phyloP scores from a whole-genome alignment of 2,329 filamentous ascomycete genomes.

The Calonectria pseudoturangicola region DNA sequence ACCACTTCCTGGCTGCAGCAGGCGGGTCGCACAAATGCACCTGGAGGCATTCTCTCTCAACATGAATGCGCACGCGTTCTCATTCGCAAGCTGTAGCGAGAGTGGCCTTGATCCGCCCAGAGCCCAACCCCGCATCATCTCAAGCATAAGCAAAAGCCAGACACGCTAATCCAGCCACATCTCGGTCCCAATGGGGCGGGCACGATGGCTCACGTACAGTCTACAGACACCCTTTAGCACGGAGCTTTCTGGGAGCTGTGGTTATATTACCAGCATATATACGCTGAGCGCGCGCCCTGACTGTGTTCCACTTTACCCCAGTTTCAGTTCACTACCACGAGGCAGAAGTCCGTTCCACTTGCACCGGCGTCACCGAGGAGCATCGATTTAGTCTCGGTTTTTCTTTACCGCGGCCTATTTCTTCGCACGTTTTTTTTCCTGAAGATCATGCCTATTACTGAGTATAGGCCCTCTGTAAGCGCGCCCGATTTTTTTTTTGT shows the following conservation, averaged over 20 bases:
- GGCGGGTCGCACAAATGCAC: neutral
- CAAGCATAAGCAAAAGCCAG: neutral
- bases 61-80: neutral
- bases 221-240: neutral
- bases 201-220: conserved; percentile 8
- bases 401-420: too few species aligned
- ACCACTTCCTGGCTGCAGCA: neutral
- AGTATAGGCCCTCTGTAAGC: conserved; percentile 37
- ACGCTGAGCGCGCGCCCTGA: neutral
- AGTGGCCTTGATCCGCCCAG: neutral
- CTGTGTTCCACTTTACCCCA: conserved; percentile 16
- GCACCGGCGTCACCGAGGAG: neutral
- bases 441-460: conserved; percentile 35
- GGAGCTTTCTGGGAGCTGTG: neutral
- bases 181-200: conserved; percentile 8
- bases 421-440: neutral
- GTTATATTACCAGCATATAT: neutral
- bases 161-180: neutral
- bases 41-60: neutral
- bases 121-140: neutral
- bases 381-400: neutral
- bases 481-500: neutral
- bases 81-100: too few species aligned
- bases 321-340: neutral
- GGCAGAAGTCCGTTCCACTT: neutral